These are phyloP conservation scores for Neopestalotiopsis sp. DNA, from an alignment of 2,329 filamentous ascomycete species.

Conservation along the genomic window DNA sequence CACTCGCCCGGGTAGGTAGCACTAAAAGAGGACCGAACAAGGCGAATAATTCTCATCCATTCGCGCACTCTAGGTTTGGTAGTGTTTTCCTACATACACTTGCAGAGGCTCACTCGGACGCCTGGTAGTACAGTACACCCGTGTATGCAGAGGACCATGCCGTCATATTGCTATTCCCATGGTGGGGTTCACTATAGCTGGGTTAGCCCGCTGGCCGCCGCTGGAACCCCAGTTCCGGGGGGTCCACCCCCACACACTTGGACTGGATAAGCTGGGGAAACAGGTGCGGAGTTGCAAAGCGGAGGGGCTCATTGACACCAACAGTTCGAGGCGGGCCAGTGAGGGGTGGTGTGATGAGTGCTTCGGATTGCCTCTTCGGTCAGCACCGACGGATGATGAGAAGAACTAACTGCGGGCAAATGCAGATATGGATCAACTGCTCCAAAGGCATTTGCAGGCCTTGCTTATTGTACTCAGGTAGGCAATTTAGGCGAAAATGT, in stretches of 20 bases:
- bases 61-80: not conserved
- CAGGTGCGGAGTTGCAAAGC: not conserved
- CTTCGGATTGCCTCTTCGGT: constrained; percentile 8
- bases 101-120: not conserved
- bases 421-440: not conserved
- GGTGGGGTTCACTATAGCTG: not conserved
- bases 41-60: not conserved
- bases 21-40: not conserved
- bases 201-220: not conserved
- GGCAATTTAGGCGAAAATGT: too few relatives aligned
- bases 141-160: not conserved
- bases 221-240: not conserved
- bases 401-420: not conserved
- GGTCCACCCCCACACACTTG: not conserved
- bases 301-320: not conserved
- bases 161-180: not conserved
- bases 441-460: not conserved
- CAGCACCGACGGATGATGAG: not conserved
- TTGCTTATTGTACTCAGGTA: too few relatives aligned
- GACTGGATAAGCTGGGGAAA: not conserved
- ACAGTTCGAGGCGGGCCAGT: not conserved
- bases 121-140: not conserved
- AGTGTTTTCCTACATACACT: not conserved
- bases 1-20: not conserved
- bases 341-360: not conserved